Conservation (phyloP, 1,284 basidiomycete genomes). For the Tylopilus sp. region DNA sequence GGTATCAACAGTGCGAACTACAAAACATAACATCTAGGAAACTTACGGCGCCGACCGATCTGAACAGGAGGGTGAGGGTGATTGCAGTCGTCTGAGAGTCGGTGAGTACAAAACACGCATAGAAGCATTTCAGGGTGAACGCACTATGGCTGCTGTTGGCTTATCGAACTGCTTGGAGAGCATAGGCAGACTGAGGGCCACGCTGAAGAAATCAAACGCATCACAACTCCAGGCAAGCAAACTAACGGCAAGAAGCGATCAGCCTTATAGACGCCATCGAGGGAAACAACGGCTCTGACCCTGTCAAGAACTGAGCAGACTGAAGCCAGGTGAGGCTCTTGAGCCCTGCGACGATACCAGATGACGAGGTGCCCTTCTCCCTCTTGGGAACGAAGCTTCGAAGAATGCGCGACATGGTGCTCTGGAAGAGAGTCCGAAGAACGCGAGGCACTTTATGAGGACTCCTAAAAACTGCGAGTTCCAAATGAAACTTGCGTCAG, state of each 20-base stretch:
- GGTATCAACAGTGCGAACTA: background rate
- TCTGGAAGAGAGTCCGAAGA: background rate
- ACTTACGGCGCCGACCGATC: slow-evolving; percentile 77
- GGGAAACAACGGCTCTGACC: slow-evolving; percentile 37
- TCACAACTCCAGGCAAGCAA: slow-evolving; percentile 81
- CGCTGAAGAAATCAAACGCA: slow-evolving; percentile 82
- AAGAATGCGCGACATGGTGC: slow-evolving; percentile 22
- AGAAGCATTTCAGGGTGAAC: slow-evolving; percentile 21
- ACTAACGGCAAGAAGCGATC: slow-evolving; percentile 33
- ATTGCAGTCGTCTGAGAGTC: slow-evolving; percentile 69
- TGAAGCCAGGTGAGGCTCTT: slow-evolving; percentile 44
- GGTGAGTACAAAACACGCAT: background rate
- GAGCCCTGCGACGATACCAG: slow-evolving; percentile 41
- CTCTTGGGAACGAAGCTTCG: slow-evolving; percentile 47
- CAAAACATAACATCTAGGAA: background rate
- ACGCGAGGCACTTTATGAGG: slow-evolving; percentile 11
- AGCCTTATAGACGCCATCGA: background rate
- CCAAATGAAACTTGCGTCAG: background rate
- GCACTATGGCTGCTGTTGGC: slow-evolving; percentile 51
- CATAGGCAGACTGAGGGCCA: slow-evolving; percentile 64
- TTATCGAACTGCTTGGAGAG: slow-evolving; percentile 56
- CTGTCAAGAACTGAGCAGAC: slow-evolving; percentile 58
- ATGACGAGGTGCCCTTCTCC: slow-evolving; percentile 34
- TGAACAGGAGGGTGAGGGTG: slow-evolving; percentile 89
- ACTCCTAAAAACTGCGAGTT: slow-evolving; percentile 1